phyloP scores from a whole-genome alignment of 768 basidiomycete species.

The Hypholoma sublateritium region DNA sequence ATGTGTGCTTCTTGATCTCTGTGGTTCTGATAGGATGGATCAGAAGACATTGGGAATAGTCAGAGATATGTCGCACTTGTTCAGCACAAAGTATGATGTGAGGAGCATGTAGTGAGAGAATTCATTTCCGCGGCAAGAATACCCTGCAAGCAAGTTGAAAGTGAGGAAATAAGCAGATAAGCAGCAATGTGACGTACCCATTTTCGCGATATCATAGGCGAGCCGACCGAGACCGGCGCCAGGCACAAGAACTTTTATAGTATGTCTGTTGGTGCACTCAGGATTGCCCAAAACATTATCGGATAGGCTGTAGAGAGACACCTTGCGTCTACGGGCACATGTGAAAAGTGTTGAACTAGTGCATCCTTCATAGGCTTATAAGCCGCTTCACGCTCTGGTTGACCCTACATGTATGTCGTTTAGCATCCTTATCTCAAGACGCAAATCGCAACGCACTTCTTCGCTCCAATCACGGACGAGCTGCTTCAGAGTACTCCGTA shows the following conservation, averaged over 20 bases:
- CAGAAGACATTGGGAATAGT: background rate
- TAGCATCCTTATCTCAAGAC: background rate
- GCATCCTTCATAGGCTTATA: slow-evolving; percentile 85
- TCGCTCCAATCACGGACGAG: slow-evolving; percentile 92
- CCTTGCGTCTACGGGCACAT: slow-evolving; percentile 59
- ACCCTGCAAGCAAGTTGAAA: slow-evolving; percentile 50
- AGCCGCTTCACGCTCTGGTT: slow-evolving; percentile 70
- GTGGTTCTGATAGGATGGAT: slow-evolving; percentile 46
- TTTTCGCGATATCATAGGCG: slow-evolving; percentile 82
- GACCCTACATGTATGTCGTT: slow-evolving; percentile 48
- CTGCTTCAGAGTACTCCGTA: slow-evolving; percentile 89
- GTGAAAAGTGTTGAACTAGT: slow-evolving; percentile 60
- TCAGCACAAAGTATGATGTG: slow-evolving; percentile 84
- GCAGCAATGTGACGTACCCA: slow-evolving; percentile 47
- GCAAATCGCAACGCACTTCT: slow-evolving; percentile 47
- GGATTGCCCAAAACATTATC: slow-evolving; percentile 4
- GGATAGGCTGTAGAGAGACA: slow-evolving; percentile 16
- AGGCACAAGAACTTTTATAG: slow-evolving; percentile 79
- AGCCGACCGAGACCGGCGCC: slow-evolving; percentile 89
- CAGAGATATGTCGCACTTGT: slow-evolving; percentile 51
- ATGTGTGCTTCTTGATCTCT: slow-evolving; percentile 63
- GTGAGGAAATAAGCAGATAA: slow-evolving; percentile 12
- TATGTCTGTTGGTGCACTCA: slow-evolving; percentile 36
- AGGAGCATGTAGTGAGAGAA: slow-evolving; percentile 96
- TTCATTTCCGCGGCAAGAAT: slow-evolving; percentile 91